Evolutionary conservation across 2,329 filamentous ascomycete genomes (phyloP).

Genomic region (Hypoxylon sp.): DNA sequence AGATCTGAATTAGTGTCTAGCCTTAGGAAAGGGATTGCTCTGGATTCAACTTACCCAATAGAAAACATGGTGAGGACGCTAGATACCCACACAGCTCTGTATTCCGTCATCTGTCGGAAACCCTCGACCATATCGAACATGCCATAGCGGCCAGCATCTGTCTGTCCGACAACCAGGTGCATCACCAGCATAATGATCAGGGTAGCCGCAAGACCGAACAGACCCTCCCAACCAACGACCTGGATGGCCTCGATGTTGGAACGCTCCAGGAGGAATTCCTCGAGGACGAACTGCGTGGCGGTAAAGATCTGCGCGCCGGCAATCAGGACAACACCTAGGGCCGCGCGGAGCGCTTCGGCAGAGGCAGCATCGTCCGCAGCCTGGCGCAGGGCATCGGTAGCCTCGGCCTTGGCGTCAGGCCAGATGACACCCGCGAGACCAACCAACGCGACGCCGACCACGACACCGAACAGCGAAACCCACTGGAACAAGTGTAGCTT

Average conservation of each 20-base stretch:
- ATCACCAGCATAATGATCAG: conserved; percentile 80
- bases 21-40: neutral
- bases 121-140: conserved; percentile 93
- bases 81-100: conserved; percentile 75
- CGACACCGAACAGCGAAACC: conserved; percentile 86
- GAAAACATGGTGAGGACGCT: conserved; percentile 96
- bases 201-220: conserved; percentile 88
- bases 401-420: conserved; percentile 67
- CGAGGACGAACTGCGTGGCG: conserved; percentile 92
- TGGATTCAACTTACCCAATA: conserved; percentile 75
- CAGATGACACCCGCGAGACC: conserved; percentile 88
- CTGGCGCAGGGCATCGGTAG: conserved; percentile 44
- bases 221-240: conserved; percentile 94
- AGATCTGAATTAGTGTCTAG: conserved; percentile 3
- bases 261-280: conserved; percentile 85
- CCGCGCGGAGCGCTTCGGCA: conserved; percentile 67
- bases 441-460: conserved; percentile 87
- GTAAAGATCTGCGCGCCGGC: conserved; percentile 97
- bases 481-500: conserved; percentile 89
- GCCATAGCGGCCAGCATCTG: conserved; percentile 76
- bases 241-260: conserved; percentile 77
- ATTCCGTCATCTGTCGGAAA: conserved; percentile 78
- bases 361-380: conserved; percentile 51
- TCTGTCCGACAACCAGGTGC: conserved; percentile 79
- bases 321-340: conserved; percentile 88